Base-by-base conservation (phyloP, 108 stramenopile genomes). In the Nitzschia putrida region DNA sequence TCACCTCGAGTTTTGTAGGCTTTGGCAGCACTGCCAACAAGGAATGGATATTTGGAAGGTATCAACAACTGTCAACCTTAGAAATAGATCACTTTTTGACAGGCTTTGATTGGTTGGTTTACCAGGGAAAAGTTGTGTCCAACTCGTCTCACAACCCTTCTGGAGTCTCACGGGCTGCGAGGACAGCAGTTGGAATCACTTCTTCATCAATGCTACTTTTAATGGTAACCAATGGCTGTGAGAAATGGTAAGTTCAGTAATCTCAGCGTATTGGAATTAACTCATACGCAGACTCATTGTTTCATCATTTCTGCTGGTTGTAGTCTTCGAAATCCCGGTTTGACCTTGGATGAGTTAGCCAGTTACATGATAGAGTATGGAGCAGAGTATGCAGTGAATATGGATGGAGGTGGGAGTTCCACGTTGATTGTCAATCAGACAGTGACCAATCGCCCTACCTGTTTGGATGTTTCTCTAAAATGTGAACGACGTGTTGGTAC, bases 371-470 rank as follows among this genome's bases (percentile, higher is more conserved):
- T 72, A 7, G 43, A 53, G 20, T 34, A 51, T 9, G 75, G 75
- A 26, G 70, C 49, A 0, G 41, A 34, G 12, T 77, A 61, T 69
- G 79, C 79, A 38, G 60, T 83, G 24, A 80, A 76, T 54, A 55
- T 83, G 66, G 83, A 83, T 69, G 83, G 83, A 18, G 83, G 83
- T 24, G 55, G 79, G 11, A 76, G 74, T 3, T 76, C 79, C 9
- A 79, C 78, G 2, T 60, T 83, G 66, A 55, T 72, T 14, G 40
- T 12, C 26, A 29, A 57, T 16, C 0, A 41, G 12, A n/a, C 8
- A 26, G 53, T 77, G 14, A 24, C 69, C 25, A 83, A 72, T 60
- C 61, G 60, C 13, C 83, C 83, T 9, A 80, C 68, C 14, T 80
- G 83, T 42, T 14, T 76, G 6, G 83, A 79, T 56, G 21, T 80